Evolutionary conservation across 805 yeast genomes (phyloP), one percentile per base, ranked within the genome.

Genomic region (Scheffersomyces stipitis): DNA sequence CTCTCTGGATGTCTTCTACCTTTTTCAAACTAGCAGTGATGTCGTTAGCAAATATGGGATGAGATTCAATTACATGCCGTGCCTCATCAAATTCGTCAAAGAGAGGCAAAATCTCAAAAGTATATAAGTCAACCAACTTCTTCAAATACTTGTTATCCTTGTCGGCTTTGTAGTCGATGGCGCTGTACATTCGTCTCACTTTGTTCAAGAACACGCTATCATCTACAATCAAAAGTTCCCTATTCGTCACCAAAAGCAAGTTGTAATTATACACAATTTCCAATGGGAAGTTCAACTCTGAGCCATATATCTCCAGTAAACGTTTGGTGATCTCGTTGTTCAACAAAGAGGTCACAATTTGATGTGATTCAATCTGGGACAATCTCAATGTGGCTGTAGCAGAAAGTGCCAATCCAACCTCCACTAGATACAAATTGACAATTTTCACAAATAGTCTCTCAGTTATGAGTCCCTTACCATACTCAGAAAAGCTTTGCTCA

Each of bases 71-170:
- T 7, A 66, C 45, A 20, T 18, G 37, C 26, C 34, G 45, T 2
- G 74, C 66, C 18, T 58, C 54, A 4, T 46, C 48, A 29, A 53
- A 57, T 22, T 53, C 44, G 26, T 60, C 58, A 13, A 51, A 40
- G 9, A 53, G 54, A 1, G 71, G 66, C 30, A 65, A 54, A 2
- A 68, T 56, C 39, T 66, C 63, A 42, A 58, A 63, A 13, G 62
- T 58, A 37, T 56, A 58, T 40, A 66, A 49, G 18, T 68, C 66
- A 6, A 57, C 34, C 28, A 65, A 44, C 31, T 60, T 52, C 16
- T 44, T 45, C 28, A 51, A 39, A 36, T 48, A 52, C 31, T 33
- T 38, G 15, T 45, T 50, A 7, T 48, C 49, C 14, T 22, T 13
- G 10, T 20, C 30, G 2, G 35, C 12, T 9, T 12, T 26, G 26